These are phyloP conservation scores for Phytophthora palmivora DNA, from an alignment of 352 stramenopile species.

Conservation along the genomic window DNA sequence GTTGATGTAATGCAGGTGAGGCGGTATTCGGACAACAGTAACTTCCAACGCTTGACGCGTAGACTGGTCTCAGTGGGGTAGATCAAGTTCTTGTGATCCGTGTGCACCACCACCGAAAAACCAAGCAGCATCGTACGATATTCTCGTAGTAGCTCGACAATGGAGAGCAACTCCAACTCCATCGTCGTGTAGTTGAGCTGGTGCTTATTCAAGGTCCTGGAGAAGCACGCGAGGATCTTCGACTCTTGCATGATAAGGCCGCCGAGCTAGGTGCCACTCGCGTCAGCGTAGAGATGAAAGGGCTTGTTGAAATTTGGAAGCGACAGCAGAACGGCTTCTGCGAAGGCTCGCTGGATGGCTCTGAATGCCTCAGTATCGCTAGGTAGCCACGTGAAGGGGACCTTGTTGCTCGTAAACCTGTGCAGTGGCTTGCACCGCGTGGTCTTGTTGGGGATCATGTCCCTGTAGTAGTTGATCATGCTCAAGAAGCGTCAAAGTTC, in stretches of 20 bases:
- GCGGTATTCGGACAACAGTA: slow-evolving; percentile 3
- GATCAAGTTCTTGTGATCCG: slow-evolving; percentile 14
- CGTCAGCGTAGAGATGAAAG: no score
- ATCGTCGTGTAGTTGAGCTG: slow-evolving; percentile 16
- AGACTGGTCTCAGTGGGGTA: slow-evolving; percentile 6
- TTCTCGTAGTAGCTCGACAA: slow-evolving; percentile 12
- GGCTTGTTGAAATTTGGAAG: no score
- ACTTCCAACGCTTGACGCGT: slow-evolving; percentile 10
- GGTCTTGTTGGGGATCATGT: slow-evolving; percentile 14
- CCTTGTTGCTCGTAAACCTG: slow-evolving; percentile 2
- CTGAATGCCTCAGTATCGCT: no score
- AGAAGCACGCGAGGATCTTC: slow-evolving; percentile 7
- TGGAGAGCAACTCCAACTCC: slow-evolving; percentile 6
- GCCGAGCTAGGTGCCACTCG: no score
- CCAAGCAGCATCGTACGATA: slow-evolving; percentile 12
- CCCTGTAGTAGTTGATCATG: slow-evolving; percentile 24
- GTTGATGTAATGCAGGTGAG: slow-evolving; percentile 3
- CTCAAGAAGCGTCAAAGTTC: slow-evolving; percentile 12
- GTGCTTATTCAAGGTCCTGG: background rate
- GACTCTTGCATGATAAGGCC: no score
- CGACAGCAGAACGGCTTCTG: no score
- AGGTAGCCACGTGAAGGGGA: slow-evolving; percentile 2
- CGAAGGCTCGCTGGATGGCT: no score
- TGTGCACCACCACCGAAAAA: slow-evolving; percentile 13
- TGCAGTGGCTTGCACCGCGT: no score